Percentiles rank a stretch among this genome's conserved stretches.
phyloP scores from a whole-genome alignment of 352 stramenopile species.

The Globisporangium cylindrosporum region DNA sequence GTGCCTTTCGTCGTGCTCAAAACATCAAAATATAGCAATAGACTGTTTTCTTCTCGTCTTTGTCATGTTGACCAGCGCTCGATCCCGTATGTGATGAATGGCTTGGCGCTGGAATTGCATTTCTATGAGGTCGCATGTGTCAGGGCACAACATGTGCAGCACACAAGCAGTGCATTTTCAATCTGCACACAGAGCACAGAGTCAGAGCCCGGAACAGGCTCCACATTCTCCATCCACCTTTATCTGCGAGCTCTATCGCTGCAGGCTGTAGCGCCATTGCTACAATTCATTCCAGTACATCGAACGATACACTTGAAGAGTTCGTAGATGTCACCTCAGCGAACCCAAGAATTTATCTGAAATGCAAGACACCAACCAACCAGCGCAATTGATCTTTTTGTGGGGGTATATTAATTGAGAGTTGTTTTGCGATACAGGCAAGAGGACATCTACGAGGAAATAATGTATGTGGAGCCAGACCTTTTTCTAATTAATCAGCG shows the following conservation, averaged over 20 bases:
- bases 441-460: conserved; percentile 5
- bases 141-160: not conserved
- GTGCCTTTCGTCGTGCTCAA: not conserved
- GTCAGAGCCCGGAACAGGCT: too few relatives aligned
- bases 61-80: not conserved
- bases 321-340: too few relatives aligned
- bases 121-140: not conserved
- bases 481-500: not conserved
- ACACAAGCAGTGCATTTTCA: too few relatives aligned
- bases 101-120: not conserved
- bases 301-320: too few relatives aligned
- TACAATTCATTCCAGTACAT: too few relatives aligned
- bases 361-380: not conserved
- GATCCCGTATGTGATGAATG: not conserved
- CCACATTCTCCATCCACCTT: too few relatives aligned
- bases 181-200: too few relatives aligned
- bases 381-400: not conserved
- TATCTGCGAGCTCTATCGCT: too few relatives aligned
- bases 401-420: not conserved
- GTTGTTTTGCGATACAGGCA: not conserved
- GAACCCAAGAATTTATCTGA: too few relatives aligned
- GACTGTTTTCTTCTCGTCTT: conserved; percentile 11
- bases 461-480: conserved; percentile 11
- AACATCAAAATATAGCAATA: conserved; percentile 14
- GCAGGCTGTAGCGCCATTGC: too few relatives aligned